A percentile compares a stretch with the other conserved stretches of the same genome.
These are phyloP conservation scores for Trametes pubescens DNA, from an alignment of 1,284 basidiomycete genomes.

Conservation along the genomic window DNA sequence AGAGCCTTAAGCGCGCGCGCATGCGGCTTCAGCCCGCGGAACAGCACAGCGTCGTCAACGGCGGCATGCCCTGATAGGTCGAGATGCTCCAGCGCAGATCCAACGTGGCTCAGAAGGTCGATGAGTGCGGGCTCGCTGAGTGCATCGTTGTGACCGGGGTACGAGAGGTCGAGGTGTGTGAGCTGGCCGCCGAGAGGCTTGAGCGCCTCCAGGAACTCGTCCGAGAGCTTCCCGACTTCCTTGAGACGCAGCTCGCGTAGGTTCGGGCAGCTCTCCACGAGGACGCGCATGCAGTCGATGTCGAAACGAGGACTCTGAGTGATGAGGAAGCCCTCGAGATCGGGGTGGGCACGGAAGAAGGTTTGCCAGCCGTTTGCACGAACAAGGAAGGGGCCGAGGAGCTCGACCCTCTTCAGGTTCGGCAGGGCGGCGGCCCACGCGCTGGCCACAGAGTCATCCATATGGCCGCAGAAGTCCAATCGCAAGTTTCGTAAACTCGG, in stretches of 20 bases:
- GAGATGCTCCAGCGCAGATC: constrained; percentile 55
- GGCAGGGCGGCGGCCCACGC: constrained; percentile 74
- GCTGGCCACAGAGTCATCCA: constrained; percentile 74
- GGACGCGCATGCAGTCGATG: constrained; percentile 67
- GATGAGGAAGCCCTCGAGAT: constrained; percentile 79
- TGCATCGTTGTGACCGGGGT: constrained; percentile 45
- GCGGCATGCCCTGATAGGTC: constrained; percentile 71
- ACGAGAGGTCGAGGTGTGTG: constrained; percentile 58
- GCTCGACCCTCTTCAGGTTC: constrained; percentile 75
- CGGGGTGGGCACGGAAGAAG: constrained; percentile 73
- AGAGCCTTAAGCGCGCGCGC: constrained; percentile 64
- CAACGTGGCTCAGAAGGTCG: constrained; percentile 54
- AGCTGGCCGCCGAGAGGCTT: constrained; percentile 55
- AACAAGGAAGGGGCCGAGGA: constrained; percentile 92
- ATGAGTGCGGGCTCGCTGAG: constrained; percentile 58
- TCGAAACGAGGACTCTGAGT: constrained; percentile 92
- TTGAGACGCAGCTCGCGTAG: constrained; percentile 80
- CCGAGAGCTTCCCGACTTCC: constrained; percentile 80
- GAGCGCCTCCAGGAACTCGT: constrained; percentile 68
- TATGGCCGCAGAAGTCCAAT: constrained; percentile 89
- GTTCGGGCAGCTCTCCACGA: constrained; percentile 69
- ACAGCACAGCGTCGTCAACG: constrained; percentile 65
- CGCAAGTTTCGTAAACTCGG: constrained; percentile 81
- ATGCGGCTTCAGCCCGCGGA: constrained; percentile 66
- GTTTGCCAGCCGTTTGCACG: constrained; percentile 77